phyloP scores from a whole-genome alignment of 2,329 filamentous ascomycete genomes.

The Albifimbria verrucaria region DNA sequence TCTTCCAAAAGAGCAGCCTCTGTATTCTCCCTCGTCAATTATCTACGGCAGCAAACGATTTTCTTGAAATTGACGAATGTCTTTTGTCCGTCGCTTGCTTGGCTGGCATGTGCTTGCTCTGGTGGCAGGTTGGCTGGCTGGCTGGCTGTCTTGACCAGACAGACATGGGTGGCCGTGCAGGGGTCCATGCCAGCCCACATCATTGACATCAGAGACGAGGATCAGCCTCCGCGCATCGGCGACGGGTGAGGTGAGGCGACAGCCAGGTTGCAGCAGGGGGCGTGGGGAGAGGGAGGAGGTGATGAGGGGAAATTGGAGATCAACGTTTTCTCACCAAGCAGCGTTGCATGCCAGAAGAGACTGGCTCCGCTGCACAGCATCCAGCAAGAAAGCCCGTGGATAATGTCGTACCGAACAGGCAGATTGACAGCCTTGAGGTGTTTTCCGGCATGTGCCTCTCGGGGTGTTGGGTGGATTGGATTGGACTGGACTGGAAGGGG shows the following conservation, averaged over 20 bases:
- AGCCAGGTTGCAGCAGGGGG: too few species aligned
- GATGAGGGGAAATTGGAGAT: too few species aligned
- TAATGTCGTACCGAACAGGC: not conserved
- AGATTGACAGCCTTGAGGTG: not conserved
- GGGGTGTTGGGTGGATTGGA: too few species aligned
- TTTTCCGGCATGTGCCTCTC: not conserved
- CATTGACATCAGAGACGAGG: not conserved
- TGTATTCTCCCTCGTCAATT: too few species aligned
- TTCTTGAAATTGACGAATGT: too few species aligned
- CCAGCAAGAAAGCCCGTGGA: not conserved
- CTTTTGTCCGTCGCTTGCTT: conserved; percentile 21
- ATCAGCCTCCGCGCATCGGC: not conserved
- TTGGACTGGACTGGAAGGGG: too few species aligned
- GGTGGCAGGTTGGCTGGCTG: not conserved
- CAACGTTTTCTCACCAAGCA: too few species aligned
- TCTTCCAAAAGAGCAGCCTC: too few species aligned
- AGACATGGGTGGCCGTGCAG: not conserved
- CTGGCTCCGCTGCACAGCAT: not conserved
- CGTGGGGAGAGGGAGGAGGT: too few species aligned
- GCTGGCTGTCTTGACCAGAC: not conserved
- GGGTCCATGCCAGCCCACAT: not conserved
- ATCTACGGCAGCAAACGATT: too few species aligned
- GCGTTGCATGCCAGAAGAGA: not conserved
- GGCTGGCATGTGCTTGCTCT: conserved; percentile 21
- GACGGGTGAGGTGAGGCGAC: not conserved